Base-by-base conservation (phyloP, 768 basidiomycete genomes). In the Serendipita sp. region DNA sequence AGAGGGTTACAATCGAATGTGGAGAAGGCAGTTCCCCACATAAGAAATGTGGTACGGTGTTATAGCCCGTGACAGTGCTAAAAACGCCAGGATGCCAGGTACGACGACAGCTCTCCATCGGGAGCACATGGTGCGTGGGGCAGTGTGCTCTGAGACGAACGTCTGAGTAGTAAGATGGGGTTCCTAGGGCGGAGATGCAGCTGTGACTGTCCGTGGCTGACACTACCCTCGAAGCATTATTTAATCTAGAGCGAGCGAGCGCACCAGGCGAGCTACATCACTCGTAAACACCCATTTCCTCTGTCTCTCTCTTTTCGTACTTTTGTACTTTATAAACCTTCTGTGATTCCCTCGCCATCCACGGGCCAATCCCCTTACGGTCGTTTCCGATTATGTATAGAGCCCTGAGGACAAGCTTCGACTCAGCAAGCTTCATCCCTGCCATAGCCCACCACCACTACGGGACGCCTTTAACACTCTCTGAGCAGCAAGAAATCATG, bases 61-160 rank as follows among this genome's bases (percentile, higher is more conserved):
- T 14, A 38, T 38, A 38, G 38, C 38, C 38, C 38, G 38, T 38
- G 38, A 5, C 38, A 38, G 14, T 38, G 38, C 38, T 38, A 38
- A 38, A 7, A 38, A 38, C 14, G 38, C 38, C 38, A 38, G 38
- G 14, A 38, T 7, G 38, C 38, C 38, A 38, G 38, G 38, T 7
- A 38, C 38, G 38, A 38, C 38, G 38, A 38, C 38, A 14, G 7
- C 45, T 48, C 20, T 48, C 45, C 20, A 48, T 28, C n/a, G 5
- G 45, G 26, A 28, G 9, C 45, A n/a, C 45, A n/a, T 48, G 45
- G 45, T 9, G 20, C n/a, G n/a, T 14, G 38, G 38, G 45, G 45
- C 45, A 48, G 45, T 48, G 38, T 38, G 45, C 45, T 20, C 45
- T 48, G 45, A 48, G 45, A 48, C 45, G 45, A 48, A 48, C 45